These are phyloP conservation scores for Acacia melanoxylon DNA, from an alignment of 306 rosid species.

Conservation along the genomic window DNA sequence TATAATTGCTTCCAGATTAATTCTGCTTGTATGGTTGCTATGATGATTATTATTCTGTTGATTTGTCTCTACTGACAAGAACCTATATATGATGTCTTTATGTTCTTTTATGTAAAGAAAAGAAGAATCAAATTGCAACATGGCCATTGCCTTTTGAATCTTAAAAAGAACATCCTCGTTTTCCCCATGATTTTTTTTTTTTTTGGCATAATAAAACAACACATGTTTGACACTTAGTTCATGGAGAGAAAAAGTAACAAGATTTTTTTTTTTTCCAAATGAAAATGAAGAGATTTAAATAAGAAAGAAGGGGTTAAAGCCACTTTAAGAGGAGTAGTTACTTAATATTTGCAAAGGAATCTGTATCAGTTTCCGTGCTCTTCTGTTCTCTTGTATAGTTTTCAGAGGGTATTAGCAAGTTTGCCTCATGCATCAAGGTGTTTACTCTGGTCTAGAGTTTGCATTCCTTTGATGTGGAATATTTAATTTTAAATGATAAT, in stretches of 20 bases:
- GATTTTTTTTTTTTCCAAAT: not conserved
- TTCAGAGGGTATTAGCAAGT: not conserved
- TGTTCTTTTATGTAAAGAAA: slow-evolving; percentile 9
- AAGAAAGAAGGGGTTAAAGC: not conserved
- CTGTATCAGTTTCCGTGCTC: not conserved
- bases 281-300: not conserved
- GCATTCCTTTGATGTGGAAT: slow-evolving; percentile 13
- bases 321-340: no score
- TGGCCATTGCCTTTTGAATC: not conserved
- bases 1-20: not conserved
- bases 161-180: not conserved
- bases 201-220: not conserved
- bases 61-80: not conserved
- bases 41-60: slow-evolving; percentile 12
- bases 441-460: not conserved
- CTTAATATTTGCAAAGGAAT: no score
- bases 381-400: not conserved
- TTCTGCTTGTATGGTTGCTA: slow-evolving; percentile 17
- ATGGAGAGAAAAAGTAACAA: not conserved
- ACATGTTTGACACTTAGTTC: not conserved
- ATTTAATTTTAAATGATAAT: slow-evolving; percentile 14
- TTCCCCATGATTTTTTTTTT: not conserved
- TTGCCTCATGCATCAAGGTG: not conserved
- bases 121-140: not conserved
- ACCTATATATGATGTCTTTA: not conserved